Evolutionary conservation across 2,329 filamentous ascomycete genomes (phyloP).

Genomic region (Plectosphaerella sp.): DNA sequence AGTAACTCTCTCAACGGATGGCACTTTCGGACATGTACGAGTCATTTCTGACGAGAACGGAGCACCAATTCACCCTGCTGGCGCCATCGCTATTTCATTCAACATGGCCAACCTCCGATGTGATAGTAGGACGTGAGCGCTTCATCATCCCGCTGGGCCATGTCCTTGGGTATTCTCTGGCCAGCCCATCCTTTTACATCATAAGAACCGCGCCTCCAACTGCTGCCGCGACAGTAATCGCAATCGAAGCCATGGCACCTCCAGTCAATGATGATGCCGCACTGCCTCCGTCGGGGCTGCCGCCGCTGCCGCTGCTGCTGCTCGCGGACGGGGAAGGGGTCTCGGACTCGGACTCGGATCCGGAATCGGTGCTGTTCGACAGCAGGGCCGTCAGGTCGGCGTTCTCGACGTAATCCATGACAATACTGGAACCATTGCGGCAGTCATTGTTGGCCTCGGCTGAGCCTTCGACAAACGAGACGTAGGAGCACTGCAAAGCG

Average conservation of each 20-base stretch:
- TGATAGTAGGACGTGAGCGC: too few relatives aligned
- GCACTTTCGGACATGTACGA: too few relatives aligned
- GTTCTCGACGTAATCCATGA: constrained; percentile 22
- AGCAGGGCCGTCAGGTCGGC: constrained; percentile 27
- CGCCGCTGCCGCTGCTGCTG: neutral
- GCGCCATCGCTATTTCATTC: too few relatives aligned
- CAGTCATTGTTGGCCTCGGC: constrained; percentile 24
- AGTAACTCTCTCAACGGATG: too few relatives aligned
- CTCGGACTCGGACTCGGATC: constrained; percentile 2
- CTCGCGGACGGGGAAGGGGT: neutral
- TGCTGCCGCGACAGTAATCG: constrained; percentile 6
- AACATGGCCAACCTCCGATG: too few relatives aligned
- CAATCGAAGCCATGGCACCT: neutral
- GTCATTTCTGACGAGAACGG: too few relatives aligned
- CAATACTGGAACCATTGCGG: constrained; percentile 25
- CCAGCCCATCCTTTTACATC: neutral
- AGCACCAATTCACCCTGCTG: too few relatives aligned
- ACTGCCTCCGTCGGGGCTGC: constrained; percentile 1
- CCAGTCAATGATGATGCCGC: neutral
- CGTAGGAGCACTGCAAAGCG: constrained; percentile 42
- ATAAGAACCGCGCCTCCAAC: constrained; percentile 10
- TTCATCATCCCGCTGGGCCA: too few relatives aligned
- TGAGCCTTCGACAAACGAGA: constrained; percentile 49
- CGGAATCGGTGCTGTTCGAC: constrained; percentile 7
- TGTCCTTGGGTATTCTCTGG: too few relatives aligned